Percentiles rank a stretch among this genome's conserved stretches.
Evolutionary conservation across 305 asterid species (phyloP).

Genomic region (Fraxinus nigra): DNA sequence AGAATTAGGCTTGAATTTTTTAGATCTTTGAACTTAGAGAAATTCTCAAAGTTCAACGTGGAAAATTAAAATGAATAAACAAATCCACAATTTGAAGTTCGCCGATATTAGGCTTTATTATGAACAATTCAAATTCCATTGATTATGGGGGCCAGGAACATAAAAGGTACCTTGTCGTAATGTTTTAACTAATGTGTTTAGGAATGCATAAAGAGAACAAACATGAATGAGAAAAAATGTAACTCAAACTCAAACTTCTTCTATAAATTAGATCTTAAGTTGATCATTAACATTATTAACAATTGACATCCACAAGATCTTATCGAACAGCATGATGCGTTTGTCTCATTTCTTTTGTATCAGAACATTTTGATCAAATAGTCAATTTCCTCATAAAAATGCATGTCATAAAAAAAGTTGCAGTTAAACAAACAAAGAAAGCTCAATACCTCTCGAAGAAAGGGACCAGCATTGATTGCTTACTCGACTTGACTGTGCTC

Average conservation of each 20-base stretch:
- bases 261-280: background rate
- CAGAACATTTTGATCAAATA: background rate
- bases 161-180: background rate
- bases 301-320: background rate
- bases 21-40: background rate
- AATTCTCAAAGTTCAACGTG: background rate
- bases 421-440: background rate
- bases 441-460: constrained; percentile 69
- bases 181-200: background rate
- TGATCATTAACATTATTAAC: background rate
- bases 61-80: background rate
- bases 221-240: background rate
- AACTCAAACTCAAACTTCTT: background rate
- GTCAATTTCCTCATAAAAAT: background rate
- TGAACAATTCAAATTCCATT: background rate
- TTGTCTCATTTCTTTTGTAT: background rate
- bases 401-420: background rate
- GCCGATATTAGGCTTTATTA: background rate
- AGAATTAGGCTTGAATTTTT: background rate
- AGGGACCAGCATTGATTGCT: constrained; percentile 78
- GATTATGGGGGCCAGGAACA: background rate
- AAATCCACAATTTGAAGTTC: background rate
- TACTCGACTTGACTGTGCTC: constrained; percentile 44
- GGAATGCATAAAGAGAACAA: background rate
- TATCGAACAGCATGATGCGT: background rate